Percentiles rank a stretch among this genome's conserved stretches.
Conservation (phyloP, 2,329 filamentous ascomycete genomes). For the Trichoderma harzianum region DNA sequence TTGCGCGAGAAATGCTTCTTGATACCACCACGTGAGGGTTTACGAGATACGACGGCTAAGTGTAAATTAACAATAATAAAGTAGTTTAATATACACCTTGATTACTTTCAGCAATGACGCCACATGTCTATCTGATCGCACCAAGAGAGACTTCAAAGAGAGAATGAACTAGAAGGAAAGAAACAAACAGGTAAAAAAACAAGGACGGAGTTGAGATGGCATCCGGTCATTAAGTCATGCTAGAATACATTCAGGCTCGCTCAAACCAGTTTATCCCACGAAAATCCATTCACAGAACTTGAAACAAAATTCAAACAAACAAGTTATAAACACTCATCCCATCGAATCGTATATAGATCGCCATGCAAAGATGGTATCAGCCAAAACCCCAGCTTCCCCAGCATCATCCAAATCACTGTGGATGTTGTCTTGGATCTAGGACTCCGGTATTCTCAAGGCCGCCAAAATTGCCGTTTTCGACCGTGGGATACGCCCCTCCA, state of each 20-base stretch:
- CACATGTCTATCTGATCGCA: background rate
- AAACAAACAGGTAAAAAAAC: too few relatives aligned
- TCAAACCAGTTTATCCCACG: background rate
- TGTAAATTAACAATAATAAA: background rate
- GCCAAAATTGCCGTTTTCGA: constrained; percentile 58
- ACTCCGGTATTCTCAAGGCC: constrained; percentile 4
- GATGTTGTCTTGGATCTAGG: background rate
- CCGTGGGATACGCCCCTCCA: constrained; percentile 60
- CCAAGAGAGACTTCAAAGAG: background rate
- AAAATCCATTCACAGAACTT: background rate
- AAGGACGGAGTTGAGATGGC: background rate
- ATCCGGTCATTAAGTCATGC: background rate
- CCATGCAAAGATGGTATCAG: background rate
- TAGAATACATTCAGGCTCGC: background rate
- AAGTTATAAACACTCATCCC: background rate
- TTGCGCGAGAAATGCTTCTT: background rate
- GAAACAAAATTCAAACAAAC: background rate
- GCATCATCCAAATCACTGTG: background rate
- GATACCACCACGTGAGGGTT: background rate
- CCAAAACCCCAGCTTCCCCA: background rate
- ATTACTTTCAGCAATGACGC: background rate
- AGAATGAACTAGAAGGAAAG: background rate
- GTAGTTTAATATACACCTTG: background rate
- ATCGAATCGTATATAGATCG: background rate
- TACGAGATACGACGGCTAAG: background rate